Base-by-base conservation (phyloP, 768 basidiomycete genomes). In the Lactarius sp. region DNA sequence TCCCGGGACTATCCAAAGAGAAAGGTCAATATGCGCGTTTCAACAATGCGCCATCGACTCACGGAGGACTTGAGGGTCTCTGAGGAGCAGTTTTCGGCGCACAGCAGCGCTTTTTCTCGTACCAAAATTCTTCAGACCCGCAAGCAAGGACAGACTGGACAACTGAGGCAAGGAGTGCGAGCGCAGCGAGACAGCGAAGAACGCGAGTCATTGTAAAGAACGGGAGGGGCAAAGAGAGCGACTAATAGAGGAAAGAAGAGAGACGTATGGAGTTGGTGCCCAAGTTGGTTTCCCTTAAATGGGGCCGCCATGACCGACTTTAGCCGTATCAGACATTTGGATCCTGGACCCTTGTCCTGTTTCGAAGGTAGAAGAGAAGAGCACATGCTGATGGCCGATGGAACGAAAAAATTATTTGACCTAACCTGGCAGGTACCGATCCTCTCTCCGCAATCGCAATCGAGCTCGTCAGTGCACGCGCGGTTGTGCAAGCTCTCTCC, bases 31-130 rank as follows among this genome's bases (percentile, higher is more conserved):
- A 57, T 20, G 34, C 51, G 12, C 13, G 37, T 22, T 22, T 36
- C 22, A n/a, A 8, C 53, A 13, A n/a, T 13, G 16, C 33, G 20
- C 12, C 22, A 63, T 34, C 22, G 12, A 51, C 68, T 56, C 34
- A 62, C 62, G 81, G 79, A 34, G 81, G 80, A 18, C 72, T 55
- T 6, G 77, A 75, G 5, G 75, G 71, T 27, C 66, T 65, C 6
- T 75, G 71, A 1, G 79, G 78, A 46, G 78, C 77, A 13, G 51
- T 51, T 1, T 51, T 55, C 20, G 56, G 47, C 6, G 41, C 60
- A 57, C 69, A 70, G 61, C 61, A 64, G 27, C 53, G 27, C 57
- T 60, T 62, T 4, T 47, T 53, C 1, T 68, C 52, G 53, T 61
- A 70, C 27, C 57, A 69, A 44, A 60, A 56, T 63, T 66, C 6